phyloP scores from a whole-genome alignment of 345 rosid genomes.

The Turnera subulata region DNA sequence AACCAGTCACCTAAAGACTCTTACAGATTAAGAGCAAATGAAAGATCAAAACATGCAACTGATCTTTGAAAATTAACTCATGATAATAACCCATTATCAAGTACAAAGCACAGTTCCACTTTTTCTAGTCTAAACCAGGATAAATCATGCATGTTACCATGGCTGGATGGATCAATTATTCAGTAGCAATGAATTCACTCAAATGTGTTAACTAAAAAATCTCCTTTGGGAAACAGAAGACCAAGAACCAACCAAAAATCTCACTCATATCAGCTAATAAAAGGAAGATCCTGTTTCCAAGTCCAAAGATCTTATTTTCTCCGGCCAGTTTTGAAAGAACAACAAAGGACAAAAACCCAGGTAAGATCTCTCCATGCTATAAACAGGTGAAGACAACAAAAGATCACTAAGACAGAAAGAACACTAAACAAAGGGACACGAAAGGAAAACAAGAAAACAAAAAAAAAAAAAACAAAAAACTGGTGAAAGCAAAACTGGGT shows the following conservation, averaged over 20 bases:
- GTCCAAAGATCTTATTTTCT: conserved; percentile 11
- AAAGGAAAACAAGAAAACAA: no score
- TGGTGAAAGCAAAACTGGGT: conserved; percentile 4
- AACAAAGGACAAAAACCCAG: conserved; percentile 11
- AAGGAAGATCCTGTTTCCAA: conserved; percentile 12
- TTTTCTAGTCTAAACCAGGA: no score
- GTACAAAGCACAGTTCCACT: no score
- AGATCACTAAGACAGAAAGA: background rate
- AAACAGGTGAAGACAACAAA: background rate
- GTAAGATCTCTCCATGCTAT: conserved; percentile 10
- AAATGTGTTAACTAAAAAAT: no score
- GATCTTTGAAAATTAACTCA: no score
- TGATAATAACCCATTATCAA: no score
- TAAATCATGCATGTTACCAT: background rate
- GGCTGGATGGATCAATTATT: conserved; percentile 1
- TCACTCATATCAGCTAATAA: background rate
- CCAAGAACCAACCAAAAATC: background rate
- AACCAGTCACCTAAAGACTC: background rate
- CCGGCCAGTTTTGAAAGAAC: background rate
- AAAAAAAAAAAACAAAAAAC: background rate
- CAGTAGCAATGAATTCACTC: no score
- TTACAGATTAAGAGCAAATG: background rate
- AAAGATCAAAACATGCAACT: no score
- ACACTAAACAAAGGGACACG: conserved; percentile 1
- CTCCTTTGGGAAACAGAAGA: background rate